These are phyloP conservation scores for Cadophora luteo-olivacea DNA, from an alignment of 2,329 filamentous ascomycete genomes.

Conservation along the genomic window DNA sequence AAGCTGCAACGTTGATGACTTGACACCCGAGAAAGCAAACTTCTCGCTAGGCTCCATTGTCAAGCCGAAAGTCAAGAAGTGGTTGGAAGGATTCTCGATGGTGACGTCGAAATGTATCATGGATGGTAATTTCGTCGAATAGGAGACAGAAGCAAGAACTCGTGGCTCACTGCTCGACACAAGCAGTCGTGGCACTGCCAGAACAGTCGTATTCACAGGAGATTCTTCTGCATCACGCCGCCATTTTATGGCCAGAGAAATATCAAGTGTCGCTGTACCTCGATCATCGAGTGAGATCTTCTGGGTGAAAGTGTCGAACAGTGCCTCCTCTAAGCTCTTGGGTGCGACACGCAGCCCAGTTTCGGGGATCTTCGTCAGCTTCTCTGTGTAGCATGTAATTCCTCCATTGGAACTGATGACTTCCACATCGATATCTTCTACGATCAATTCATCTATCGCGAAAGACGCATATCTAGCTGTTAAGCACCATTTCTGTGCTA, in stretches of 20 bases:
- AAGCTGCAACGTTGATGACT: slow-evolving; percentile 79
- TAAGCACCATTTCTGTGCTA: slow-evolving; percentile 83
- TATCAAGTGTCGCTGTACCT: slow-evolving; percentile 74
- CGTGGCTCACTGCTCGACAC: slow-evolving; percentile 86
- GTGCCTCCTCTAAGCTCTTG: slow-evolving; percentile 72
- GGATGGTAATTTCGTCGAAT: slow-evolving; percentile 46
- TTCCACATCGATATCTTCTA: slow-evolving; percentile 70
- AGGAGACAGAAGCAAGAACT: slow-evolving; percentile 65
- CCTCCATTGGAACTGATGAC: slow-evolving; percentile 67
- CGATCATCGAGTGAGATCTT: slow-evolving; percentile 85
- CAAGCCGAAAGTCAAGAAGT: slow-evolving; percentile 92
- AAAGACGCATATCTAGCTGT: slow-evolving; percentile 78
- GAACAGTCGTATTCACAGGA: slow-evolving; percentile 64
- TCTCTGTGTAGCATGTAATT: slow-evolving; percentile 61
- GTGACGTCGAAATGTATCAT: slow-evolving; percentile 64
- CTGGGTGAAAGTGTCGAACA: slow-evolving; percentile 76
- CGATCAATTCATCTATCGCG: slow-evolving; percentile 65
- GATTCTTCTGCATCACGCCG: slow-evolving; percentile 54
- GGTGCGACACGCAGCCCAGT: slow-evolving; percentile 61
- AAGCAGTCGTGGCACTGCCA: slow-evolving; percentile 80
- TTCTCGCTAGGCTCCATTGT: slow-evolving; percentile 91
- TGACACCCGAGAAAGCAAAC: slow-evolving; percentile 92
- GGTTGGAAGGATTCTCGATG: slow-evolving; percentile 92
- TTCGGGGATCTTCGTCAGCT: slow-evolving; percentile 46
- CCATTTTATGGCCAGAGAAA: slow-evolving; percentile 81